Percentiles rank a stretch among this genome's conserved stretches.
phyloP scores from a whole-genome alignment of 1,139 yeast species.

The Candida sp. region DNA sequence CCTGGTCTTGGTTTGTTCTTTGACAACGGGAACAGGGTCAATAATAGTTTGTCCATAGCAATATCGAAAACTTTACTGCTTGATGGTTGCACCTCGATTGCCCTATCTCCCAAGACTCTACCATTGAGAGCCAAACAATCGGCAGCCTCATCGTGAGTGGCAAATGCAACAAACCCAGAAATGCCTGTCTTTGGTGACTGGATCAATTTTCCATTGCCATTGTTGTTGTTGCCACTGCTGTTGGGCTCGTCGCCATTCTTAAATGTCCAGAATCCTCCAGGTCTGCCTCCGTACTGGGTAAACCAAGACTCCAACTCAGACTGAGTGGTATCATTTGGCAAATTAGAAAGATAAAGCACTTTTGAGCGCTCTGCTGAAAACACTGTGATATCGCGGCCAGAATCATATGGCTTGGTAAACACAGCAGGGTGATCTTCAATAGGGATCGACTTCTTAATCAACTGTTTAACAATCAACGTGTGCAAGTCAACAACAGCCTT shows the following conservation, averaged over 20 bases:
- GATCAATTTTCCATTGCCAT: constrained; percentile 5
- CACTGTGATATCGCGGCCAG: constrained; percentile 67
- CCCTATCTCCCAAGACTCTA: constrained; percentile 70
- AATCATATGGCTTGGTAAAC: constrained; percentile 75
- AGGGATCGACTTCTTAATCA: constrained; percentile 60
- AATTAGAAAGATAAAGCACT: constrained; percentile 75
- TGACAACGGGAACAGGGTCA: constrained; percentile 85
- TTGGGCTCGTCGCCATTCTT: constrained; percentile 51
- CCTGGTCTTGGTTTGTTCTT: constrained; percentile 96
- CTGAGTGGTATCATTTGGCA: constrained; percentile 89
- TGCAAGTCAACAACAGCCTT: constrained; percentile 23
- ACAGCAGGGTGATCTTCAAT: constrained; percentile 57
- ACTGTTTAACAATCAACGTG: constrained; percentile 49
- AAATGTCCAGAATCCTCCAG: constrained; percentile 89
- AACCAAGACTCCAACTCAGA: constrained; percentile 93
- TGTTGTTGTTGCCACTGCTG: constrained; percentile 11
- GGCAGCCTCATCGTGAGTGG: constrained; percentile 84
- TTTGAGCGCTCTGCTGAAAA: constrained; percentile 77
- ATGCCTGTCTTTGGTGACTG: constrained; percentile 28
- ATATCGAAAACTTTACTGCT: constrained; percentile 76
- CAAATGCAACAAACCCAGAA: constrained; percentile 86
- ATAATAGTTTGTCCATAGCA: constrained; percentile 65
- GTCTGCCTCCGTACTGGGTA: constrained; percentile 83
- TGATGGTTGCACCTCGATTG: constrained; percentile 88
- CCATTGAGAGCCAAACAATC: constrained; percentile 84